Evolutionary conservation across 257 asterid species (phyloP), one percentile per base, ranked within the genome.

Genomic region (Cruciata laevipes): DNA sequence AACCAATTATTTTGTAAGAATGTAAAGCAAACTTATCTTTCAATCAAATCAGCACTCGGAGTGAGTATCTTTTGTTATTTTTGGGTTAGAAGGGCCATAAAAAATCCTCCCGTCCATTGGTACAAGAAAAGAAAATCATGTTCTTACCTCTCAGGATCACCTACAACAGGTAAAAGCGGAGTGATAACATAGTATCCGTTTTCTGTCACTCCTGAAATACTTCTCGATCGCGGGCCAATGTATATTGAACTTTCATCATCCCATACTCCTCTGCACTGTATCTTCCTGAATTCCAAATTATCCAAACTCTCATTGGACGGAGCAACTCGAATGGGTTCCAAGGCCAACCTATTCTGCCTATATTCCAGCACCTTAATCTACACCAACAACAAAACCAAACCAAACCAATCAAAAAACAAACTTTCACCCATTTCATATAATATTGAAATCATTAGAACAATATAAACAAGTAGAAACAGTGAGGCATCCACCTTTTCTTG

Each of bases 181-280:
- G 91, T 85, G 75, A 94, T 85, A 40, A 90, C 58, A 63, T 83
- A 90, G 83, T 90, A 94, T 73, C 99, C 99, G 70, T 90, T 94
- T 76, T 90, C 97, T 53, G 97, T 88, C 79, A 94, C 96, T 32
- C 97, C 97, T 33, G 97, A 94, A 74, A 94, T 94, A 83, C 95
- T 90, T 81, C 97, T 85, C 23, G 99, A 94, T 63, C 99, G 97
- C 0, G 99, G 97, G 32, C 99, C 97, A 3, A 94, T 73, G 71
- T 76, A 87, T 59, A 90, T 78, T 17, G 99, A 90, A 70, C 78
- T 90, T 68, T 81, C 81, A 74, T 90, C 95, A 70, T 94, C 92
- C 71, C 81, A 90, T 52, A 85, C 82, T 56, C 99, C 99, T 80
- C 75, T 88, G 77, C 88, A 86, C 35, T 70, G 77, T 58, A 94